Evolutionary conservation across 2,329 filamentous ascomycete genomes (phyloP), one percentile per base, ranked within the genome.

Genomic region (Dactylellina sp.): DNA sequence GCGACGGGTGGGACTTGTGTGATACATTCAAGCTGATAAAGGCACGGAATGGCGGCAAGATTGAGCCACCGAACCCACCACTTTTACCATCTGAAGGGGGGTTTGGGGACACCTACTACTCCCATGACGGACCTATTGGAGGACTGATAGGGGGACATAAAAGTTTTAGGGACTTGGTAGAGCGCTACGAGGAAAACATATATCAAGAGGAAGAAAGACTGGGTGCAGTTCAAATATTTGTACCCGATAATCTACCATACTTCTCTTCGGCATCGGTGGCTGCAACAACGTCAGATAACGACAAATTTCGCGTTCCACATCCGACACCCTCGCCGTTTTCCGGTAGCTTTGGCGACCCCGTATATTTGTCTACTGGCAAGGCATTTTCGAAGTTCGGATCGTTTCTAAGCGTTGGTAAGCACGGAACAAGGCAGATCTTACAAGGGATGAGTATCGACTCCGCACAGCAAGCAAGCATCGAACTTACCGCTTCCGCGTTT

Each of bases 1-100:
- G 64, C 1, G 75, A 75, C 14, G 76, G 76, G 12, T 79, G 77
- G 77, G 71, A 68, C 2, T 63, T 79, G 53, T 79, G 77, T 49
- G 77, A 79, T 71, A 71, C 77, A 1, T 79, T 79, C 65, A 75
- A 75, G 24, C 61, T 77, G 28, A 76, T 78, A 53, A 71, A 62
- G 40, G 72, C 75, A 6, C 59, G 75, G 11, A 37, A 72, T 24
- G 68, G 68, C 1, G 68, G 68, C 4, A 72, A 57, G 42, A 60
- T 72, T 32, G 66, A 65, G 16, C 66, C 66, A 14, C 66, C 66
- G 6, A 46, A 65, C 42, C 60, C 52, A 44, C 60, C 68, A 4
- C 18, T 35, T 12, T 44, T 44, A 12, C 32, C 32, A 2, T 52
- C 20, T 22, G 20, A 46, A 32, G 42, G 20, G 16, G 39, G 52